Conservation (phyloP, 352 stramenopile genomes). For the Phytopythium mirpurense region DNA sequence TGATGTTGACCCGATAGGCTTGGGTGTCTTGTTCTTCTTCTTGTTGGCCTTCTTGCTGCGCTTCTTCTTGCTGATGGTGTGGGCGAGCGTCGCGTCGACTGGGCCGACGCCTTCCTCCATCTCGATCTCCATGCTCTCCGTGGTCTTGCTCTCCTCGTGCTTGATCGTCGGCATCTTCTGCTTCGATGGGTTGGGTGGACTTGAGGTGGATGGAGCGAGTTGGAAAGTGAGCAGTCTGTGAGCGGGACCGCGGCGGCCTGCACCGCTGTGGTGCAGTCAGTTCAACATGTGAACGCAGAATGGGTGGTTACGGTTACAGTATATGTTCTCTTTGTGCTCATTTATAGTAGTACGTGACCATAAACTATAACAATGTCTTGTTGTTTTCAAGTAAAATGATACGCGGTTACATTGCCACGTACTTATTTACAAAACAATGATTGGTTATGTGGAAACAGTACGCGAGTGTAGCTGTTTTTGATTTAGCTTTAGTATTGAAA, state of each 20-base stretch:
- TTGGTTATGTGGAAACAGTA: too few species aligned
- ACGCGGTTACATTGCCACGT: too few species aligned
- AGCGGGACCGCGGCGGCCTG: too few species aligned
- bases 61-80: slow-evolving; percentile 45
- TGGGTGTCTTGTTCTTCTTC: slow-evolving; percentile 38
- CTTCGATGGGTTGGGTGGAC: neutral
- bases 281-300: neutral
- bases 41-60: slow-evolving; percentile 60
- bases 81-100: neutral
- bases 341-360: too few species aligned
- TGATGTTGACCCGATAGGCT: slow-evolving; percentile 21
- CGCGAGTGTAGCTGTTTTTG: too few species aligned
- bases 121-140: slow-evolving; percentile 1
- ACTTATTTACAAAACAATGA: too few species aligned
- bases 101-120: neutral
- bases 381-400: too few species aligned
- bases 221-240: slow-evolving; percentile 1
- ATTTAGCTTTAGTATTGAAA: too few species aligned
- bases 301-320: neutral
- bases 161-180: slow-evolving; percentile 6
- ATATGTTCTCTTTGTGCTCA: slow-evolving; percentile 1
- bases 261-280: neutral
- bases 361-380: too few species aligned
- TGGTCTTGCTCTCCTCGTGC: neutral
- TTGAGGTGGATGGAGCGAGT: neutral